These are phyloP conservation scores for Solanum gandarillasii DNA, from an alignment of 257 asterid species.

Conservation along the genomic window DNA sequence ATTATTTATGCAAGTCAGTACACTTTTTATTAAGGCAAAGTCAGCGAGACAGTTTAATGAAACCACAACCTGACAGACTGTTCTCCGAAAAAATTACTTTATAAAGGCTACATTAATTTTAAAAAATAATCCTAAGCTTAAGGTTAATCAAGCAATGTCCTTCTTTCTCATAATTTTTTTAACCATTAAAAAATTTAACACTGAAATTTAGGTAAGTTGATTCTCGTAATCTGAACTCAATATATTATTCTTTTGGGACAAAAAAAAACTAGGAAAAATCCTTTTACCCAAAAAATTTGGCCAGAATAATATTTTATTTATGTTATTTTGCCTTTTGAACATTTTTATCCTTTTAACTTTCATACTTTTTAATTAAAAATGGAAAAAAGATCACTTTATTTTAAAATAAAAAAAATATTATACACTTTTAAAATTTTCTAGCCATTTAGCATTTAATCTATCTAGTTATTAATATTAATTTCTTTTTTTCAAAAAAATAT, in stretches of 20 bases:
- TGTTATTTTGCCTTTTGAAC: too few species aligned
- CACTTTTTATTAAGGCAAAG: neutral
- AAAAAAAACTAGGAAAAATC: neutral
- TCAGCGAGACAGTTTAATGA: neutral
- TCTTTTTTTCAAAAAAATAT: accelerated
- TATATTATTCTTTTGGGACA: neutral
- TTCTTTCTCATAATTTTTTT: neutral
- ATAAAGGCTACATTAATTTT: neutral
- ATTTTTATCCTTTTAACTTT: too few species aligned
- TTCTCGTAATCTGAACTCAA: neutral
- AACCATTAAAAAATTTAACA: neutral
- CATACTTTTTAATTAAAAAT: too few species aligned
- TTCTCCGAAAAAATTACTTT: neutral
- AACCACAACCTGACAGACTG: neutral
- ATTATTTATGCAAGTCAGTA: neutral
- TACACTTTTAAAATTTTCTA: too few species aligned
- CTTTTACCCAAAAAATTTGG: too few species aligned
- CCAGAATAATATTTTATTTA: too few species aligned
- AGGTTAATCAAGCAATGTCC: neutral
- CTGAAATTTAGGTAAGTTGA: neutral
- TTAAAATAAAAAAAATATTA: too few species aligned
- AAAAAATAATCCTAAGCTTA: neutral
- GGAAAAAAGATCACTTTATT: too few species aligned
- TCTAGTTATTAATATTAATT: neutral
- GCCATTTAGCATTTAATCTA: neutral